A percentile compares a stretch with the other conserved stretches of the same genome.
Conservation (phyloP, 2,329 filamentous ascomycete genomes). For the Alternaria metachromatica region DNA sequence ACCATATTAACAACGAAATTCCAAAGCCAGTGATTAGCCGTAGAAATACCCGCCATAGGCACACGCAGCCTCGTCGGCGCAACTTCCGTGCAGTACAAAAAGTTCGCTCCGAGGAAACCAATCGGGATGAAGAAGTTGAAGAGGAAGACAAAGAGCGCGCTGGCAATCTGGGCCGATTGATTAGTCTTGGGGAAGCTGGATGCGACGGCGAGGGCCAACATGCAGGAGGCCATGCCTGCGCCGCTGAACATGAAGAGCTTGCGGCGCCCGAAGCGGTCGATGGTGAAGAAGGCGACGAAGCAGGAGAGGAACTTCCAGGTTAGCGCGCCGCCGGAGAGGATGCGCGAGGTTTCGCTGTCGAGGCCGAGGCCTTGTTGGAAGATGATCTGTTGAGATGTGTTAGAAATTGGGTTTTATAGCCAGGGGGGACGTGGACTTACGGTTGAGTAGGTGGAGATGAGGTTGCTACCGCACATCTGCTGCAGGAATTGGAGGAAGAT, state of each 20-base stretch:
- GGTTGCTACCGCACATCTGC: constrained; percentile 59
- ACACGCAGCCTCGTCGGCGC: constrained; percentile 61
- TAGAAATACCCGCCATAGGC: constrained; percentile 64
- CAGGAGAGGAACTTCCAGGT: constrained; percentile 64
- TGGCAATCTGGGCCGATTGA: constrained; percentile 57
- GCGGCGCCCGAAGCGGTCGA: constrained; percentile 72
- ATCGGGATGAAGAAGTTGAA: constrained; percentile 68
- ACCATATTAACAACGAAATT: constrained; percentile 39
- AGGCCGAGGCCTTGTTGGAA: constrained; percentile 52
- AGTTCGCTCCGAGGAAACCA: constrained; percentile 66
- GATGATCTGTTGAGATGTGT: constrained; percentile 41
- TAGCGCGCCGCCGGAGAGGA: constrained; percentile 66
- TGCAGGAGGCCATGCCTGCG: constrained; percentile 61
- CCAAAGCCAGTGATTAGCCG: constrained; percentile 60
- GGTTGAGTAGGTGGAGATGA: constrained; percentile 58
- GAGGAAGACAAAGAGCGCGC: constrained; percentile 64
- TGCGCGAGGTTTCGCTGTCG: constrained; percentile 60
- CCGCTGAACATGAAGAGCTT: constrained; percentile 62
- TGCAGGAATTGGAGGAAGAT: constrained; percentile 60
- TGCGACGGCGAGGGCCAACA: constrained; percentile 61
- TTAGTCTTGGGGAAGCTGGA: constrained; percentile 58
- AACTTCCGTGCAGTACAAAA: constrained; percentile 66
- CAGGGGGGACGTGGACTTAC: constrained; percentile 54
- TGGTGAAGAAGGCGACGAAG: constrained; percentile 72
- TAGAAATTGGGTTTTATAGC: not conserved